Evolutionary conservation across 495 filamentous ascomycete species (phyloP).

Genomic region (Penicillium pulvis): DNA sequence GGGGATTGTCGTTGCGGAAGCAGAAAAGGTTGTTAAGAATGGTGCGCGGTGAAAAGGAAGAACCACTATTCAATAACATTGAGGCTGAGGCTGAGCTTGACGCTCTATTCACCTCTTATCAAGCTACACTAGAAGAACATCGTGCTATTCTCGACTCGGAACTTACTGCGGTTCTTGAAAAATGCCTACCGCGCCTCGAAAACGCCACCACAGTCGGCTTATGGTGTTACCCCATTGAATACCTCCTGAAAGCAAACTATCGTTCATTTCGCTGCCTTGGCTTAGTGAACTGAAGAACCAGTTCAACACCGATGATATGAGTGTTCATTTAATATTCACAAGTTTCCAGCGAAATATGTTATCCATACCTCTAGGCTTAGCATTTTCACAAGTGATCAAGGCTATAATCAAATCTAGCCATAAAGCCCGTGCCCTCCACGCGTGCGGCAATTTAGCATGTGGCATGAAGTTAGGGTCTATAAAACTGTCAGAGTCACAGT

Average conservation of each 20-base stretch:
- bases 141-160: conserved; percentile 10
- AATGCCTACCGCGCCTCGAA: conserved; percentile 8
- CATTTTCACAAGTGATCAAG: conserved; percentile 6
- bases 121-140: conserved; percentile 7
- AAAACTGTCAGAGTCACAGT: conserved; percentile 7
- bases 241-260: not conserved
- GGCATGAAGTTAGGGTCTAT: conserved; percentile 2
- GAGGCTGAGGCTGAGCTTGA: conserved; percentile 3
- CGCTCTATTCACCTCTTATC: conserved; percentile 5
- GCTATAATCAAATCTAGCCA: conserved; percentile 10
- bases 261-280: conserved; percentile 2
- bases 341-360: not conserved
- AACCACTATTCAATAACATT: not conserved
- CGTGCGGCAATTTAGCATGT: conserved; percentile 5
- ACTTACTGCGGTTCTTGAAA: conserved; percentile 5
- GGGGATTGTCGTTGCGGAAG: too few relatives aligned
- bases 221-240: conserved; percentile 2
- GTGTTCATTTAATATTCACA: not conserved
- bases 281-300: conserved; percentile 10
- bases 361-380: conserved; percentile 2
- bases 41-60: not conserved
- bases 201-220: conserved; percentile 1
- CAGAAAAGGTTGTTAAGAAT: too few relatives aligned
- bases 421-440: not conserved
- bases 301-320: not conserved